phyloP scores from a whole-genome alignment of 345 rosid species.

The Nephelium lappaceum region DNA sequence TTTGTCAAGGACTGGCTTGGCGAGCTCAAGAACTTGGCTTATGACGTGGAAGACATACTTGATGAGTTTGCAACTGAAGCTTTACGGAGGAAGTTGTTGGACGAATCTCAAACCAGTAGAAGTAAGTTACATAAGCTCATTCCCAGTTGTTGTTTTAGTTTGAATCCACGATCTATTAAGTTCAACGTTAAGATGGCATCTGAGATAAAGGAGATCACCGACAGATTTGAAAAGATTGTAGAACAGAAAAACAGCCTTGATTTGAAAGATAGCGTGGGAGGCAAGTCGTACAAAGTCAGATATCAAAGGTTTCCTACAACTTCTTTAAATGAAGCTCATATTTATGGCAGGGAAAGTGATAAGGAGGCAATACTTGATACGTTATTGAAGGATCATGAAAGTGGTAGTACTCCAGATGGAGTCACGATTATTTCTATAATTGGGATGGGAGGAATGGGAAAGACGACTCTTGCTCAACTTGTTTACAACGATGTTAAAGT shows the following conservation, averaged over 20 bases:
- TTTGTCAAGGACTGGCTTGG: constrained; percentile 11
- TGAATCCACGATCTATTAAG: background rate
- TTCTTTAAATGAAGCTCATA: constrained; percentile 9
- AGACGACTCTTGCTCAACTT: constrained; percentile 11
- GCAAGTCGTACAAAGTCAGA: background rate
- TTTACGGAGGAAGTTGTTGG: background rate
- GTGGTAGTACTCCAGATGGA: background rate
- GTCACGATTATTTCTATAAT: background rate
- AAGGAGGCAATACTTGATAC: constrained; percentile 18
- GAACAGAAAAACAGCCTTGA: background rate
- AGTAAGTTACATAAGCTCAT: background rate
- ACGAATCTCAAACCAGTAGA: background rate
- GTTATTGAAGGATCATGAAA: constrained; percentile 15
- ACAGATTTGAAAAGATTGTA: background rate
- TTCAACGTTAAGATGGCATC: constrained; percentile 21
- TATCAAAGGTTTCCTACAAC: constrained; percentile 11
- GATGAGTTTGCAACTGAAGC: constrained; percentile 19
- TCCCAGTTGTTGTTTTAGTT: background rate
- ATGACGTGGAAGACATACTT: background rate
- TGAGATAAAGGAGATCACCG: constrained; percentile 5
- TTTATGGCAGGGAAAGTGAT: constrained; percentile 31
- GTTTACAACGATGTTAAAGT: constrained; percentile 10
- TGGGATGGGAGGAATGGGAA: constrained; percentile 13
- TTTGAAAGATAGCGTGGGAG: constrained; percentile 7
- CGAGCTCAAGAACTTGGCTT: constrained; percentile 13